phyloP scores from a whole-genome alignment of 768 basidiomycete genomes.

The Mycena floridula region DNA sequence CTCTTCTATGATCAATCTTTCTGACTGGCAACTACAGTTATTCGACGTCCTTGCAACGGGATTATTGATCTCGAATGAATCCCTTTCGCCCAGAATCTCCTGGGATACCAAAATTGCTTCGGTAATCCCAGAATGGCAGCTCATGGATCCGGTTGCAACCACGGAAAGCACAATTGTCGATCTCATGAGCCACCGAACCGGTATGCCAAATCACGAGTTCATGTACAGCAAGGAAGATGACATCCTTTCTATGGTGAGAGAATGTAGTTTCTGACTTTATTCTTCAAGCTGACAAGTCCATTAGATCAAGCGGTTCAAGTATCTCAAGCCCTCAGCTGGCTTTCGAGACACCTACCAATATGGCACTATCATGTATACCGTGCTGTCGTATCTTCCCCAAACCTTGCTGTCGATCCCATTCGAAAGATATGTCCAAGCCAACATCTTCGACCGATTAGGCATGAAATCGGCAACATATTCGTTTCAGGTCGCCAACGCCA shows the following conservation, averaged over 20 bases:
- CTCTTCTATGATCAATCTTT: neutral
- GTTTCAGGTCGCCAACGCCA: slow-evolving; percentile 18
- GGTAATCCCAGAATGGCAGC: slow-evolving; percentile 18
- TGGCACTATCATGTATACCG: slow-evolving; percentile 22
- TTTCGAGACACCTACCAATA: slow-evolving; percentile 24
- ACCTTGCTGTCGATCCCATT: slow-evolving; percentile 20
- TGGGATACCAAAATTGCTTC: slow-evolving; percentile 19
- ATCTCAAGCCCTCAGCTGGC: slow-evolving; percentile 19
- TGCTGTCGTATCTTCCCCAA: slow-evolving; percentile 22
- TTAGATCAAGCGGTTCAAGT: slow-evolving; percentile 4
- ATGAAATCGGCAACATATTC: slow-evolving; percentile 24
- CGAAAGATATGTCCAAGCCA: too few relatives aligned
- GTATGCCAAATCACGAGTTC: slow-evolving; percentile 18
- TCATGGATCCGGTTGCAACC: slow-evolving; percentile 17
- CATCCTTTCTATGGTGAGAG: slow-evolving; percentile 6
- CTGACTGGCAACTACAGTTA: slow-evolving; percentile 9
- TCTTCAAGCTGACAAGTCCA: neutral
- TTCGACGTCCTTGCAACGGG: slow-evolving; percentile 19
- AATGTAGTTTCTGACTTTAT: neutral
- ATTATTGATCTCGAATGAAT: slow-evolving; percentile 19
- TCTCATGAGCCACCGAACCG: slow-evolving; percentile 22
- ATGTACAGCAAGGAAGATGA: slow-evolving; percentile 7
- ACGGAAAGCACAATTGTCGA: slow-evolving; percentile 16
- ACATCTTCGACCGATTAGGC: slow-evolving; percentile 23
- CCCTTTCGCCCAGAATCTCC: slow-evolving; percentile 13